phyloP scores from a whole-genome alignment of 1,284 basidiomycete genomes.

The Irpex sp. region DNA sequence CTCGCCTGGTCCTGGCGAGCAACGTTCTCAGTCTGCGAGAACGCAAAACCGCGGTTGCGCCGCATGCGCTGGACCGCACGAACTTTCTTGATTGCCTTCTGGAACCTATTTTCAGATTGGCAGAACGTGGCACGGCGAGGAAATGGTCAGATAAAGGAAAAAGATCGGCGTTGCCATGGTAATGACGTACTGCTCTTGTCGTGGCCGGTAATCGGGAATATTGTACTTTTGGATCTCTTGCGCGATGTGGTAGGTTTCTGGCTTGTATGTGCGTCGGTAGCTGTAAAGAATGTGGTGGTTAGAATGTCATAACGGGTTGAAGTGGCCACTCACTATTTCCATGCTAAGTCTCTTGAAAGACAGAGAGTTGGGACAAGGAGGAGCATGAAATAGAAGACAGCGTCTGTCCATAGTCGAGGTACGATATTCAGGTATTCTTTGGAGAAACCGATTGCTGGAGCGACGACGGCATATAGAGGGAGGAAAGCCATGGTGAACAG shows the following conservation, averaged over 20 bases:
- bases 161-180: neutral
- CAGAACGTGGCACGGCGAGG: neutral
- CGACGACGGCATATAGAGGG: constrained; percentile 86
- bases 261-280: constrained; percentile 88
- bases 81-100: constrained; percentile 98
- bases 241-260: constrained; percentile 93
- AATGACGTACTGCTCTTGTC: constrained; percentile 87
- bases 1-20: constrained; percentile 83
- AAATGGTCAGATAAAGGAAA: constrained; percentile 5
- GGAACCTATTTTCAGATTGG: constrained; percentile 55
- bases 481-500: constrained; percentile 92
- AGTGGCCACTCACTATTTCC: constrained; percentile 80
- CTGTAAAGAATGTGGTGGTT: constrained; percentile 34
- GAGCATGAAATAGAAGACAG: constrained; percentile 88
- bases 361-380: constrained; percentile 87
- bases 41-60: constrained; percentile 91
- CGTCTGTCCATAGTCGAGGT: constrained; percentile 82
- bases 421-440: constrained; percentile 89
- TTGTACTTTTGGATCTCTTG: constrained; percentile 98
- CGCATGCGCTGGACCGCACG: constrained; percentile 94
- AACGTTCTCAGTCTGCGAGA: constrained; percentile 88
- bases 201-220: constrained; percentile 93
- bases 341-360: constrained; percentile 87
- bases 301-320: neutral
- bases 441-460: constrained; percentile 87